phyloP scores from a whole-genome alignment of 106 monocot species.

The Vanilla planifolia region DNA sequence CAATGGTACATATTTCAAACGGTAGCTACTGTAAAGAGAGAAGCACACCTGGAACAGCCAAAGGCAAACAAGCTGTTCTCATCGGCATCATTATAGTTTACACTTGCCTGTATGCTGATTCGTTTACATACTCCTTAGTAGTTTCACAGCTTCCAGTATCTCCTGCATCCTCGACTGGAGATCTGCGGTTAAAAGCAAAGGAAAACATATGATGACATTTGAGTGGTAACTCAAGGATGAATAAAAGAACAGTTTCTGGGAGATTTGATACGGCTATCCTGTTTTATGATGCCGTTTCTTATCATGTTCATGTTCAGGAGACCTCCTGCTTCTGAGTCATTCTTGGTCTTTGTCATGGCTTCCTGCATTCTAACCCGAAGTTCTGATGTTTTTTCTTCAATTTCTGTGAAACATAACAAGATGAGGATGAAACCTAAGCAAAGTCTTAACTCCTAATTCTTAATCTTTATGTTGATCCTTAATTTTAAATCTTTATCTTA shows the following conservation, averaged over 20 bases:
- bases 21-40: too few species aligned
- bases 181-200: slow-evolving; percentile 3
- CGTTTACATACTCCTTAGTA: slow-evolving; percentile 12
- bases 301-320: not conserved
- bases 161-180: slow-evolving; percentile 24
- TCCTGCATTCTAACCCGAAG: slow-evolving; percentile 24
- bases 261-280: slow-evolving; percentile 9
- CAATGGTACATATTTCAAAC: too few species aligned
- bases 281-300: not conserved
- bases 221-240: not conserved
- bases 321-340: slow-evolving; percentile 3
- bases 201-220: not conserved
- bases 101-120: too few species aligned
- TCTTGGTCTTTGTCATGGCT: not conserved
- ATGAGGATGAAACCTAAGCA: not conserved
- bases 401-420: slow-evolving; percentile 16
- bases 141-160: slow-evolving; percentile 16
- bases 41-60: too few species aligned
- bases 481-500: too few species aligned
- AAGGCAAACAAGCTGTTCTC: too few species aligned
- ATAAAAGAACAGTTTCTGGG: not conserved
- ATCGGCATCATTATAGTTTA: too few species aligned
- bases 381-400: slow-evolving; percentile 19
- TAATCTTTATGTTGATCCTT: too few species aligned
- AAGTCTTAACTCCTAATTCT: too few species aligned